Percentiles rank a stretch among this genome's conserved stretches.
Evolutionary conservation across 1,284 basidiomycete genomes (phyloP).

Genomic region (Puccinia triticina): DNA sequence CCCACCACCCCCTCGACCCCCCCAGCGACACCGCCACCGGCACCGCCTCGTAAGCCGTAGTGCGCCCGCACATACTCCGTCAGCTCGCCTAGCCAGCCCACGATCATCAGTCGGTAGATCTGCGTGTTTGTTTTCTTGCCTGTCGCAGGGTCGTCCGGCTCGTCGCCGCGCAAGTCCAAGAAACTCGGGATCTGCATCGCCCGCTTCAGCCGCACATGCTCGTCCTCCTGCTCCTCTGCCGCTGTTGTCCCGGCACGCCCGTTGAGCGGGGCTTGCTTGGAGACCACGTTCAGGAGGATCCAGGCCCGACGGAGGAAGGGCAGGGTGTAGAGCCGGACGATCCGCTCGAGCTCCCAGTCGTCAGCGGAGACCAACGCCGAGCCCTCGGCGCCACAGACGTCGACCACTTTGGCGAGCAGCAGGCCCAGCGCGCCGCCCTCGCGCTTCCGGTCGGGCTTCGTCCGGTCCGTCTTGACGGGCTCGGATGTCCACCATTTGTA

Average conservation of each 20-base stretch:
- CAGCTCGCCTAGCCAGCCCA: constrained; percentile 17
- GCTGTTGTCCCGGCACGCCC: neutral
- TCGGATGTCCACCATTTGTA: constrained; percentile 38
- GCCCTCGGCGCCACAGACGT: constrained; percentile 42
- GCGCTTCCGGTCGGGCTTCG: constrained; percentile 14
- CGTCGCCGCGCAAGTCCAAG: constrained; percentile 17
- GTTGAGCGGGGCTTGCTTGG: neutral
- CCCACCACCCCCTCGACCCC: neutral
- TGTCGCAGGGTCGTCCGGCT: neutral
- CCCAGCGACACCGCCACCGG: too few relatives aligned
- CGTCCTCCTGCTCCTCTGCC: constrained; percentile 7
- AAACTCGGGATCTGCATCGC: constrained; percentile 41
- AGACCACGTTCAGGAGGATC: constrained; percentile 69
- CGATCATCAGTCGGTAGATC: constrained; percentile 22
- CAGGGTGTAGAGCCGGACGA: constrained; percentile 60
- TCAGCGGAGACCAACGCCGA: constrained; percentile 42
- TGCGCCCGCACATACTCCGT: constrained; percentile 4
- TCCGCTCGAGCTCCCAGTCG: constrained; percentile 31
- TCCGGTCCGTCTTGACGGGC: constrained; percentile 1
- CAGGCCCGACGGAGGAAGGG: constrained; percentile 90
- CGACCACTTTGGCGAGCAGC: constrained; percentile 20
- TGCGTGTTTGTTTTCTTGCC: constrained; percentile 14
- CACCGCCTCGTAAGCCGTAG: neutral
- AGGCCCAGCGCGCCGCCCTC: constrained; percentile 17
- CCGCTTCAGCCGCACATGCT: constrained; percentile 29